Evolutionary conservation across 2,329 filamentous ascomycete genomes (phyloP), one percentile per base, ranked within the genome.

Genomic region (Fusarium nodosum): DNA sequence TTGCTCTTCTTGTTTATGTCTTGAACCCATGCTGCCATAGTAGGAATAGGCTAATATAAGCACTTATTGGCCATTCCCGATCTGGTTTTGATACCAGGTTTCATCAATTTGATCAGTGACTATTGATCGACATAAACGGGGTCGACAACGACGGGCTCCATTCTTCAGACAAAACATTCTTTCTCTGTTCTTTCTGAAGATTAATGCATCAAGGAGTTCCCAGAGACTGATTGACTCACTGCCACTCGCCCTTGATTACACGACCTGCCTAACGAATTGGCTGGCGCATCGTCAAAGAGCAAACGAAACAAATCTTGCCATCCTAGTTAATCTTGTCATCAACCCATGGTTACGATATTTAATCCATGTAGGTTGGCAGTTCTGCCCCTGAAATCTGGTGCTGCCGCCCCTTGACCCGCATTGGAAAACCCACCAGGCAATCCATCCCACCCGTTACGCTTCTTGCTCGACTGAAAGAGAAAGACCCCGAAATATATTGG

Each of bases 341-440:
- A 60, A 52, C 22, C 38, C 42, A 56, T 63, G 58, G 44, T 64
- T 33, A 50, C 33, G 18, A 36, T 52, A 52, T 51, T 50, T 57
- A 44, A 65, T 61, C 68, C 68, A 58, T 71, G 67, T 56, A 52
- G 56, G 51, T 46, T 55, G 54, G 56, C 48, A 68, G 64, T 48
- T 67, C 65, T 72, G 68, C 68, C 68, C 68, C 68, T 71, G 68
- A 71, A 71, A 71, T 71, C 68, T 71, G 61, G 64, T 66, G 65
- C 68, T 71, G 60, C 64, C 45, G 34, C 60, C 64, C 64, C 67
- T 68, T 70, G 68, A 71, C 67, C 68, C 63, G 67, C 63, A 65
- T 56, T 60, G 56, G 47, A 47, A 69, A 56, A 52, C 36, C 48
- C 48, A 26, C 48, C 48, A 52, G 48, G 10, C 48, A 36, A 51